A percentile compares a stretch with the other conserved stretches of the same genome.
Conservation (phyloP, 495 filamentous ascomycete genomes). For the Aspergillus nidulans region DNA sequence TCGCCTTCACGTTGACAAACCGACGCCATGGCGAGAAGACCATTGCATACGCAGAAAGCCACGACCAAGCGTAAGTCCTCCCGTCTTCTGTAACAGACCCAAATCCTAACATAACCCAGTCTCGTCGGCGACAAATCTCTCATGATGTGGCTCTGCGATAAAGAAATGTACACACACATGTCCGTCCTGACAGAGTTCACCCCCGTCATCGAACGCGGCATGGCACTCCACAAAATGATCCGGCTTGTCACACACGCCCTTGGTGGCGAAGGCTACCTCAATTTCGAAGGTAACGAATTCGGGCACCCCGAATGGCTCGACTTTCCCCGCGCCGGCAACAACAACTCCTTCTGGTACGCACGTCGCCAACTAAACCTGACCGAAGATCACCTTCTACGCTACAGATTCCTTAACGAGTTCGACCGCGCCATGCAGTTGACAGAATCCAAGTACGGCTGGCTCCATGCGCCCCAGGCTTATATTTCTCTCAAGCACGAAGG, state of each 20-base stretch:
- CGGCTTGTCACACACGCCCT: conserved; percentile 87
- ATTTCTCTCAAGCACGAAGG: conserved; percentile 89
- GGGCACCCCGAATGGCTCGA: conserved; percentile 99
- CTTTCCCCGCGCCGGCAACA: conserved; percentile 91
- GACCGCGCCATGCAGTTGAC: conserved; percentile 84
- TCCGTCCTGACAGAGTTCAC: conserved; percentile 78
- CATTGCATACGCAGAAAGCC: conserved; percentile 94
- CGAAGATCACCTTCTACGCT: conserved; percentile 79
- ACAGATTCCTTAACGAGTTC: conserved; percentile 91
- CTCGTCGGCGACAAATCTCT: conserved; percentile 95
- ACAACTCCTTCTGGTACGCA: conserved; percentile 96
- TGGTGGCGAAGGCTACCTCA: conserved; percentile 97
- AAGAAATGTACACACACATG: conserved; percentile 97
- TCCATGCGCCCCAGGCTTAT: conserved; percentile 81
- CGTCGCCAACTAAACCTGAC: conserved; percentile 91
- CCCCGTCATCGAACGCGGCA: conserved; percentile 83
- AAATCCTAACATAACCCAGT: conserved; percentile 41
- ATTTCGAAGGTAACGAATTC: conserved; percentile 98
- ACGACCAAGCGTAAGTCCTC: conserved; percentile 82
- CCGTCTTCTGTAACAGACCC: background rate
- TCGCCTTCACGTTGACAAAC: conserved; percentile 85
- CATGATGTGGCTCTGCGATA: conserved; percentile 97
- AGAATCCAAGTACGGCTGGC: conserved; percentile 89
- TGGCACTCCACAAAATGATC: conserved; percentile 95
- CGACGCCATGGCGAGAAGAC: conserved; percentile 96